Base-by-base conservation (phyloP, 1,284 basidiomycete species). In the Cryptococcus deneoformans region DNA sequence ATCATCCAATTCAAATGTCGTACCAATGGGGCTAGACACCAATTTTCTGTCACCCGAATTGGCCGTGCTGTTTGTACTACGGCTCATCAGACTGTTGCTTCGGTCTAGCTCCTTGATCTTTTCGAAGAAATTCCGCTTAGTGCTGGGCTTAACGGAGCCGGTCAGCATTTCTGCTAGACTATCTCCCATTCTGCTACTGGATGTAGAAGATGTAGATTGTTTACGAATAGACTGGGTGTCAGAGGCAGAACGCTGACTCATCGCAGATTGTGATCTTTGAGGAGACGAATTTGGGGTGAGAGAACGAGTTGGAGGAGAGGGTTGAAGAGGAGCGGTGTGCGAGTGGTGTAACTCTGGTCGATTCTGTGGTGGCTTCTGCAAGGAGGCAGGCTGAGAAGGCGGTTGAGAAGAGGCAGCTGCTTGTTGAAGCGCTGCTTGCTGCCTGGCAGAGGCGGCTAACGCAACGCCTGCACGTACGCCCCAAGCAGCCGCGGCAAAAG, bases 401-500 rank as follows among this genome's bases (percentile, higher is more conserved):
- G 20, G 20, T 20, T 20, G 20, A 20, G 20, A 20, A 20, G 20
- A 20, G 20, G 49, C 5, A 55, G 59, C 16, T 50, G 54, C 39
- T 40, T 60, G 14, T 1, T 6, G 20, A 54, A 53, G 57, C 51
- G 11, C 53, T 24, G 11, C 50, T 42, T 51, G 54, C 44, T 39
- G 51, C 6, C 40, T 37, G 16, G 67, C 20, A 53, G 45, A 12
- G 14, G 14, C 34, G 37, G 50, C 70, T 24, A 76, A 57, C 2
- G 67, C 64, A 2, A 75, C 67, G 16, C 73, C 73, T 1, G 71
- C 71, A 38, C 70, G 63, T 1, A 74, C 71, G n/a, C 70, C 68
- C 75, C 75, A 77, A 3, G 88, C 87, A 7, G 84, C 89, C 7
- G 90, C 88, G 1, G 87, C 87, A 62, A 93, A 92, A 0, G 88